These are phyloP conservation scores for Collybia mongolica DNA, from an alignment of 768 basidiomycete species.

Conservation along the genomic window DNA sequence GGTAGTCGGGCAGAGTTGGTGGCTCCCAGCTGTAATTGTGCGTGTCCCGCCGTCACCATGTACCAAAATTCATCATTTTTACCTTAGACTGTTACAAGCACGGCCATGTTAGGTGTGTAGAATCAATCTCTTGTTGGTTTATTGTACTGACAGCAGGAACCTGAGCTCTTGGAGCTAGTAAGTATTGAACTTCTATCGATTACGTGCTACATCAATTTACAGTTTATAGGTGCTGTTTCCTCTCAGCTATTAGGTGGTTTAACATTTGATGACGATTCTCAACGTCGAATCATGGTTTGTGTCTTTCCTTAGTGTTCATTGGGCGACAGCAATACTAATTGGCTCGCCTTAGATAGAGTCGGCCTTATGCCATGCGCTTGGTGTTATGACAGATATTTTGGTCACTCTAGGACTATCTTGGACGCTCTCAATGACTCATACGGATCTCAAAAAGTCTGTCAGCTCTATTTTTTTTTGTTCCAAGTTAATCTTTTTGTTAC, in stretches of 20 bases:
- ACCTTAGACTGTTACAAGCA: neutral
- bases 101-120: neutral
- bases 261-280: neutral
- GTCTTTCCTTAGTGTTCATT: neutral
- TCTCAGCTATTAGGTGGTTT: neutral
- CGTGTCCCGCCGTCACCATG: neutral
- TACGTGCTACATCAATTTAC: neutral
- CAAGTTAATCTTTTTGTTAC: neutral
- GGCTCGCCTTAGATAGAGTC: neutral
- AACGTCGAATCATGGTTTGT: neutral
- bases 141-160: too few relatives aligned
- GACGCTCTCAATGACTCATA: neutral
- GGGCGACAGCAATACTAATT: neutral
- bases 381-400: neutral
- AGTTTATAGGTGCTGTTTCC: neutral
- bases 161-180: too few relatives aligned
- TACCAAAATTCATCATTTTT: neutral
- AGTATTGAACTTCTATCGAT: too few relatives aligned
- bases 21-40: neutral
- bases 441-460: neutral
- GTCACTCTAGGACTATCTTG: constrained; percentile 5
- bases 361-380: constrained; percentile 3
- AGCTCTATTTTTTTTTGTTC: neutral
- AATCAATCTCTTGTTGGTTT: too few relatives aligned
- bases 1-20: neutral